phyloP scores from a whole-genome alignment of 139 green algal genomes.

The Limnomonas spitsbergensis region DNA sequence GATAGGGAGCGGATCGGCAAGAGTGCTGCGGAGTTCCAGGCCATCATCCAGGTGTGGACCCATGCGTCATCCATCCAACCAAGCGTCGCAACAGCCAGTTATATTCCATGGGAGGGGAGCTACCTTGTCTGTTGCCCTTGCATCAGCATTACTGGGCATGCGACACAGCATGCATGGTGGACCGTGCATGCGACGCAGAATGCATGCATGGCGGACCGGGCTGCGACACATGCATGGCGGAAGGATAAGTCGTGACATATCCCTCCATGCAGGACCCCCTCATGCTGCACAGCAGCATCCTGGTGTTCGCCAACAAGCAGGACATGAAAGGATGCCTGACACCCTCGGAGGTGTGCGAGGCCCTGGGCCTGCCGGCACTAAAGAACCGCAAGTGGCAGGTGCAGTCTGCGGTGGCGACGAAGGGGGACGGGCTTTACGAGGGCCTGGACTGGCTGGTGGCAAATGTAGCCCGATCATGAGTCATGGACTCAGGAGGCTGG shows the following conservation, averaged over 20 bases:
- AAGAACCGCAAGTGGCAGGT: slow-evolving; percentile 72
- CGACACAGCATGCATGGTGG: too few species aligned
- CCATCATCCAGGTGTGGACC: slow-evolving; percentile 86
- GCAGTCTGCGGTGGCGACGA: slow-evolving; percentile 89
- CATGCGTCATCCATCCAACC: too few species aligned
- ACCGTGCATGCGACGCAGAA: too few species aligned
- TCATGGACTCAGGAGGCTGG: too few species aligned
- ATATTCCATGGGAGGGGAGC: too few species aligned
- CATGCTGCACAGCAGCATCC: slow-evolving; percentile 38
- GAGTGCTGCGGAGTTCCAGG: slow-evolving; percentile 88
- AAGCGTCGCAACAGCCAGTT: too few species aligned
- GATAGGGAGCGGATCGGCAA: slow-evolving; percentile 91
- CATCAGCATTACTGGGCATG: too few species aligned
- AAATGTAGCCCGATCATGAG: too few species aligned
- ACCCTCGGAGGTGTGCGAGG: slow-evolving; percentile 82
- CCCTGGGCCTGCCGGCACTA: slow-evolving; percentile 78
- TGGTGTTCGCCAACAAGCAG: slow-evolving; percentile 99
- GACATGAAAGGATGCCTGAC: slow-evolving; percentile 75
- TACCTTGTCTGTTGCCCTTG: too few species aligned
- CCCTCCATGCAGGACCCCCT: slow-evolving; percentile 92
- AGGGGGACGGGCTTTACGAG: slow-evolving; percentile 95
- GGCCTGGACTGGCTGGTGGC: slow-evolving; percentile 90
- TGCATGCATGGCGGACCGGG: too few species aligned
- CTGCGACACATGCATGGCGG: too few species aligned
- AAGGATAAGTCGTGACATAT: too few species aligned